These are phyloP conservation scores for Daldinia concentrica DNA, from an alignment of 495 filamentous ascomycete genomes.

Conservation along the genomic window DNA sequence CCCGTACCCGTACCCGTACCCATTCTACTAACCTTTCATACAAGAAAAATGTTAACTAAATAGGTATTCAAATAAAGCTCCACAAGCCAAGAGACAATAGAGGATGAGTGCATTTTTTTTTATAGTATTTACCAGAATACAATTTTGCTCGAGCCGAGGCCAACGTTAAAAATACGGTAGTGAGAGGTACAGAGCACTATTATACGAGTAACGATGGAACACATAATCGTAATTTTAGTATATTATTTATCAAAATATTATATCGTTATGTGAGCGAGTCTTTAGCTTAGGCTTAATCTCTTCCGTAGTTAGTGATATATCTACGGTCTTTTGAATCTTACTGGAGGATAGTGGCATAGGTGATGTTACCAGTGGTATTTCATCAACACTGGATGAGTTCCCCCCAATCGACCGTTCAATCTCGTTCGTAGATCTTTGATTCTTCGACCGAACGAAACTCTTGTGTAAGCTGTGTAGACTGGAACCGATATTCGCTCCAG, in stretches of 20 bases:
- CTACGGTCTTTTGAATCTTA: slow-evolving; percentile 28
- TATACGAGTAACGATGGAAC: too few relatives aligned
- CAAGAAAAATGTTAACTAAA: background rate
- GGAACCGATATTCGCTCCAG: slow-evolving; percentile 10
- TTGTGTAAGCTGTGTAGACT: slow-evolving; percentile 31
- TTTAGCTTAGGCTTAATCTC: background rate
- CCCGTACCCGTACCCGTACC: too few relatives aligned
- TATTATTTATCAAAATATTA: slow-evolving; percentile 22
- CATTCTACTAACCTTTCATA: background rate
- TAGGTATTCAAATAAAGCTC: background rate
- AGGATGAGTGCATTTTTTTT: background rate
- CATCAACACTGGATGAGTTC: slow-evolving; percentile 39
- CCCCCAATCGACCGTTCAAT: slow-evolving; percentile 24
- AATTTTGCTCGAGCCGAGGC: background rate
- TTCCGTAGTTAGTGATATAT: slow-evolving; percentile 31
- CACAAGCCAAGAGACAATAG: background rate
- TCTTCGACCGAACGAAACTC: slow-evolving; percentile 18
- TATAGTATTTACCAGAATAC: background rate
- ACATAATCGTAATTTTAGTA: background rate
- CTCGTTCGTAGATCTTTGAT: slow-evolving; percentile 20
- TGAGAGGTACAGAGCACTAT: too few relatives aligned
- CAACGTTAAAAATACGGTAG: background rate
- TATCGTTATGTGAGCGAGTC: background rate
- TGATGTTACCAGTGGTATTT: slow-evolving; percentile 34
- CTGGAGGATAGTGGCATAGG: background rate